Conservation (phyloP, 2,329 filamentous ascomycete species). For the Hypoxylon sp. region DNA sequence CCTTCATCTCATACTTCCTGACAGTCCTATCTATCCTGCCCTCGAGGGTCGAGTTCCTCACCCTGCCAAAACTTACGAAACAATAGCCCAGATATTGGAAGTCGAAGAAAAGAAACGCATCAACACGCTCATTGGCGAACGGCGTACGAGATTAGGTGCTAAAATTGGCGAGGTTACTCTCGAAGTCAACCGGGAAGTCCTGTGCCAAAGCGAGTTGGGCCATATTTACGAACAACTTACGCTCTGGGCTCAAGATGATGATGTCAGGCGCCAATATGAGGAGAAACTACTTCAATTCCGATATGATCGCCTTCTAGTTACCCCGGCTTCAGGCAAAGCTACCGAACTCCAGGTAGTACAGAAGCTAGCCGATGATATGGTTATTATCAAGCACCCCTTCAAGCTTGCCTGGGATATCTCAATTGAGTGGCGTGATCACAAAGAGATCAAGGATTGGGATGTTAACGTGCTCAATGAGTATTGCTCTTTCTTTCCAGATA, state of each 20-base stretch:
- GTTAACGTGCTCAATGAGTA: constrained; percentile 84
- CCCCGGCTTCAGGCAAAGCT: constrained; percentile 76
- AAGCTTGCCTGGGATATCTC: constrained; percentile 91
- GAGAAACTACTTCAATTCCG: constrained; percentile 89
- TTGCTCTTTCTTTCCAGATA: constrained; percentile 85
- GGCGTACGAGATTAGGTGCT: constrained; percentile 88
- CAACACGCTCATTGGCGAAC: constrained; percentile 90
- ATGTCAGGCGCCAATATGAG: constrained; percentile 85
- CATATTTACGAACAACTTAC: constrained; percentile 85
- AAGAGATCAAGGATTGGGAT: constrained; percentile 83
- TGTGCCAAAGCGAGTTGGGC: constrained; percentile 82
- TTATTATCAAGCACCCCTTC: constrained; percentile 94
- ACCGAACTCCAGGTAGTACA: constrained; percentile 80
- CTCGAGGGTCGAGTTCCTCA: constrained; percentile 88
- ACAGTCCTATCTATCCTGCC: constrained; percentile 82
- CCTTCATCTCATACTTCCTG: constrained; percentile 82
- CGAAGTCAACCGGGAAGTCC: constrained; percentile 90
- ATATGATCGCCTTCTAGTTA: constrained; percentile 81
- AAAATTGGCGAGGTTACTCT: constrained; percentile 85
- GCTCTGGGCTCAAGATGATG: constrained; percentile 91
- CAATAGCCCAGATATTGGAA: constrained; percentile 86
- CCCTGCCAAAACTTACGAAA: constrained; percentile 84
- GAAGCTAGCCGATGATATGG: constrained; percentile 89
- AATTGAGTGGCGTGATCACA: constrained; percentile 88
- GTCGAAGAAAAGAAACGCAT: constrained; percentile 89